Percentiles rank a stretch among this genome's conserved stretches.
phyloP scores from a whole-genome alignment of 345 rosid species.

The Citrus maxima region DNA sequence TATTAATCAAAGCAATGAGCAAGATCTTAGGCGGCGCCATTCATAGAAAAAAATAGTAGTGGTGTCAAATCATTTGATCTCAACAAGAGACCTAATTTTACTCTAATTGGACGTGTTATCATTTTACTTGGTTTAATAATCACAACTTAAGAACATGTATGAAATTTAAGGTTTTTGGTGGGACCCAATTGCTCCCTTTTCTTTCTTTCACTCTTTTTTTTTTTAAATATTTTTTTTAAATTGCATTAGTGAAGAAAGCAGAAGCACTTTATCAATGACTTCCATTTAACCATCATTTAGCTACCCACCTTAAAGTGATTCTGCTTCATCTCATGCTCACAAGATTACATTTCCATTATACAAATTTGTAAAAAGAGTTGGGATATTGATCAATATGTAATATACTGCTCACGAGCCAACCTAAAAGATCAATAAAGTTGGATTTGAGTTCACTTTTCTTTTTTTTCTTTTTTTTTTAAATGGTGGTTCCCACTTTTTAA shows the following conservation, averaged over 20 bases:
- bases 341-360: constrained; percentile 15
- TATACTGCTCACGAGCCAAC: background rate
- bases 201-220: background rate
- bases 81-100: constrained; percentile 13
- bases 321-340: constrained; percentile 27
- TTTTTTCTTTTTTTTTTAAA: background rate
- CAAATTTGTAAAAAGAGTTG: background rate
- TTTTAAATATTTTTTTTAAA: background rate
- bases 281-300: constrained; percentile 20
- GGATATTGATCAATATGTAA: background rate
- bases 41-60: background rate
- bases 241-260: constrained; percentile 19
- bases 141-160: constrained; percentile 17
- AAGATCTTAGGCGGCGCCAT: constrained; percentile 11
- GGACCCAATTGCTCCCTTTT: background rate
- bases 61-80: constrained; percentile 27
- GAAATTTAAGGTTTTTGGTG: constrained; percentile 7
- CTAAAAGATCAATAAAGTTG: background rate
- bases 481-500: constrained; percentile 28
- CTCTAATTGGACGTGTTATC: constrained; percentile 4
- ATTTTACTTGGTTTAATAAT: constrained; percentile 21
- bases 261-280: constrained; percentile 17
- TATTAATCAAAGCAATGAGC: background rate
- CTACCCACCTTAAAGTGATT: constrained; percentile 25
- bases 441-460: background rate